Evolutionary conservation across 2,329 filamentous ascomycete genomes (phyloP).

Genomic region (Pseudocercospora crystallina): DNA sequence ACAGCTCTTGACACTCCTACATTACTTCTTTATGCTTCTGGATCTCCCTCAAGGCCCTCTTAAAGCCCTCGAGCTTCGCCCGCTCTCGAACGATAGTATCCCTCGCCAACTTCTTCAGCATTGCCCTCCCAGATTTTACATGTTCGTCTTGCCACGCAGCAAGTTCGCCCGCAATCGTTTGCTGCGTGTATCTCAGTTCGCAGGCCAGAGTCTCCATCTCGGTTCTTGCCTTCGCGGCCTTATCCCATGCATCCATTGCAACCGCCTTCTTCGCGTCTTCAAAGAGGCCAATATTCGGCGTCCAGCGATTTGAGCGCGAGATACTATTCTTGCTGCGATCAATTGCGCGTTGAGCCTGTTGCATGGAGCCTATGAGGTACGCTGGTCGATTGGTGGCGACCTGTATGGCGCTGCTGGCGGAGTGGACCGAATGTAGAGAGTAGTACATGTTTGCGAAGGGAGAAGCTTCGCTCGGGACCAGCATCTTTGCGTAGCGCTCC

Average conservation of each 20-base stretch:
- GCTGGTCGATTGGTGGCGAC: slow-evolving; percentile 75
- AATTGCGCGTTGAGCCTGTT: slow-evolving; percentile 70
- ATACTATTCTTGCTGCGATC: slow-evolving; percentile 76
- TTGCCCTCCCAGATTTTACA: slow-evolving; percentile 71
- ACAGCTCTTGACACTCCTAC: no score
- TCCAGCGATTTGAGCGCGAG: slow-evolving; percentile 74
- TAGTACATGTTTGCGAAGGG: slow-evolving; percentile 73
- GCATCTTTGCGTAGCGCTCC: slow-evolving; percentile 66
- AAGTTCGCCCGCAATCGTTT: slow-evolving; percentile 85
- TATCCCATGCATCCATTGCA: slow-evolving; percentile 80
- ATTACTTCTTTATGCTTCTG: no score
- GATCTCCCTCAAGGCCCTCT: slow-evolving; percentile 67
- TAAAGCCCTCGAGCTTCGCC: slow-evolving; percentile 76
- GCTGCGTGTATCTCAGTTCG: slow-evolving; percentile 88
- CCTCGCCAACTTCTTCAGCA: slow-evolving; percentile 72
- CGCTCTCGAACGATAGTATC: slow-evolving; percentile 78
- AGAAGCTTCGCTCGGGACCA: slow-evolving; percentile 67
- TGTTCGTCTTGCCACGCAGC: slow-evolving; percentile 93
- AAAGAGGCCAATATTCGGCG: slow-evolving; percentile 61
- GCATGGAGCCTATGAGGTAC: slow-evolving; percentile 73
- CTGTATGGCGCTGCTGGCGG: slow-evolving; percentile 79
- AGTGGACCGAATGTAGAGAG: slow-evolving; percentile 75
- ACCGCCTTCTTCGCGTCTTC: slow-evolving; percentile 84
- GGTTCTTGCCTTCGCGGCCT: slow-evolving; percentile 66
- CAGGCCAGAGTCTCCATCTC: slow-evolving; percentile 74